Conservation (phyloP, 345 rosid genomes). For the Gossypium raimondii region DNA sequence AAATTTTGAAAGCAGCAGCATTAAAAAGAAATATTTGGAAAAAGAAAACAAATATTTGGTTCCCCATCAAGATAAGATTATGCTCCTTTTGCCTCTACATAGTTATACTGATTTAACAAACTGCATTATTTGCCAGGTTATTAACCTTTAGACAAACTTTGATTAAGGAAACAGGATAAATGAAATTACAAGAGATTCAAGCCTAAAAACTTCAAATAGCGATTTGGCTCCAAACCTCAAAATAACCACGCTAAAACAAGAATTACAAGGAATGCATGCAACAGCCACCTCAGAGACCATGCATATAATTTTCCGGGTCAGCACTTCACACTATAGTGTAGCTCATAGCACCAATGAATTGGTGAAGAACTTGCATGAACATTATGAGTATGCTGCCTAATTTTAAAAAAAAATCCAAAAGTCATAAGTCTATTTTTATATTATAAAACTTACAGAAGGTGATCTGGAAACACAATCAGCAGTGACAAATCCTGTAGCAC, state of each 20-base stretch:
- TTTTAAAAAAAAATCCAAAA: background rate
- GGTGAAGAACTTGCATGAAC: conserved; percentile 3
- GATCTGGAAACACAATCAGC: conserved; percentile 59
- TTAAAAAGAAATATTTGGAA: background rate
- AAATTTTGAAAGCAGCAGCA: background rate
- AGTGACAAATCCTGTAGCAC: conserved; percentile 71
- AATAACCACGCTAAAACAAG: background rate
- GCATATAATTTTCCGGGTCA: background rate
- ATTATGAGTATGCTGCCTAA: background rate
- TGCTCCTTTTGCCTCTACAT: background rate
- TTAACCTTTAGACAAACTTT: background rate
- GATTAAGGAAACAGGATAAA: background rate
- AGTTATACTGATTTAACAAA: background rate
- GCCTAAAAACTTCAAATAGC: background rate
- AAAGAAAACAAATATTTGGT: background rate
- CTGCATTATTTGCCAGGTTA: background rate
- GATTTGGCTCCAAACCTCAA: background rate
- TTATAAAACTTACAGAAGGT: conserved; percentile 51
- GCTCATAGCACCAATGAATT: background rate
- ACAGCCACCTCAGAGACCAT: background rate
- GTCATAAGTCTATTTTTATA: background rate
- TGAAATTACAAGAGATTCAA: background rate
- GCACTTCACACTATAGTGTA: background rate
- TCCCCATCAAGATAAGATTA: background rate
- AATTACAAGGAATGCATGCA: background rate